Conservation (phyloP, 345 rosid species). For the Melaleuca quinquenervia region DNA sequence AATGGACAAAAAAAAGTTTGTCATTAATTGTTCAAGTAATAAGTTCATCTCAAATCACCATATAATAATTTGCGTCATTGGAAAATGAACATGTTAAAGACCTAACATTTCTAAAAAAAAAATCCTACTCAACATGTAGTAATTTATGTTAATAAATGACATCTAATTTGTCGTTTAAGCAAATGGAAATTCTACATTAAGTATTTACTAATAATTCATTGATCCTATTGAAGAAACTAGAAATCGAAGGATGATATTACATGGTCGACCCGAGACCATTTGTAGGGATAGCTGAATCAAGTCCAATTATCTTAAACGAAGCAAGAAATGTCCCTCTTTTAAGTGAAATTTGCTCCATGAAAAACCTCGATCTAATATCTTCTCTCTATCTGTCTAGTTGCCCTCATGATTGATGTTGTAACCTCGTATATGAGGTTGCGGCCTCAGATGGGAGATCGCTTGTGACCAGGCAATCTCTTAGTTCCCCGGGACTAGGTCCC, state of each 20-base stretch:
- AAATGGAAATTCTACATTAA: background rate
- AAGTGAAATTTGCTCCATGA: background rate
- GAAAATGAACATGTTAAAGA: background rate
- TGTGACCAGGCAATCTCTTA: background rate
- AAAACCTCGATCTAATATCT: background rate
- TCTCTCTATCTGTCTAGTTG: background rate
- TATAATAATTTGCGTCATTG: background rate
- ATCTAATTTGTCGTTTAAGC: background rate
- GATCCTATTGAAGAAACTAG: fast-evolving
- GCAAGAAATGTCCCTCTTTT: background rate
- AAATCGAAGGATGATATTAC: fast-evolving
- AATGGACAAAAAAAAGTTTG: background rate
- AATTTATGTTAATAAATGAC: background rate
- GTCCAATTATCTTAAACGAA: background rate
- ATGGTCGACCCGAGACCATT: too few relatives aligned
- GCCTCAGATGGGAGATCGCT: background rate
- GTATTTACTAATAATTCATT: fast-evolving
- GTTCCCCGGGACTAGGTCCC: background rate
- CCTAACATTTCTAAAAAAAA: background rate
- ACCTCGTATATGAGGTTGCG: background rate
- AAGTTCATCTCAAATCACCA: background rate
- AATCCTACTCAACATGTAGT: background rate
- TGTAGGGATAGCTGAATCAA: background rate
- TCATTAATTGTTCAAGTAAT: background rate
- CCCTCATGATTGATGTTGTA: background rate